Evolutionary conservation across 176 grass and related monocot species (phyloP), one percentile per base, ranked within the genome.

Genomic region (Elymus sibiricus): DNA sequence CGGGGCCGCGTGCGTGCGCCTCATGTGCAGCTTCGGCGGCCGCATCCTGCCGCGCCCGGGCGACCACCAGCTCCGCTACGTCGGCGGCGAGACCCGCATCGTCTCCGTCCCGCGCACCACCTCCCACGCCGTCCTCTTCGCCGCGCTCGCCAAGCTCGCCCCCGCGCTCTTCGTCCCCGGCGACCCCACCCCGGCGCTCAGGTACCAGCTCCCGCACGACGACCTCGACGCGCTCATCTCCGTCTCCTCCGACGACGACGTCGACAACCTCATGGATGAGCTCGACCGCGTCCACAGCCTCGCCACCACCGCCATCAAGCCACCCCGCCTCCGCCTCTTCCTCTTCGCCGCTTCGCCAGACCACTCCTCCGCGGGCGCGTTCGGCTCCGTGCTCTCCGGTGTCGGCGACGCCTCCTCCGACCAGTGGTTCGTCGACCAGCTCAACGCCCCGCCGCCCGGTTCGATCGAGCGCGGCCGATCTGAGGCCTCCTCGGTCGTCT

Each of bases 1-100:
- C 37, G 64, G 55, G 28, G 85, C 72, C 43, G n/a, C 82, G 56
- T 81, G 66, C 79, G 87, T 95, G 17, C 86, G 95, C 25, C 85
- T 98, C 76, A 98, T 98, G 95, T 93, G 89, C 76, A 98, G 95
- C 85, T 98, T 93, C 79, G 95, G 93, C 71, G 95, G 95, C 69
- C 89, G 95, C 56, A 98, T 98, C 42, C 70, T 98, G 24, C 95
- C 93, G 6, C 93, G 93, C 14, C 95, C 93, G 62, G 90, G 88
- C 16, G 93, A 98, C 78, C 91, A 89, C 79, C 89, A 82, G 28
- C 93, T 98, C 59, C 91, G 95, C 49, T 98, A 98, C 74, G 89
- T 98, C 60, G 93, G 93, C 68, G 91, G 95, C 4, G 95, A 98
- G 89, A 98, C 95, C 39, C 93, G 95, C 75, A 95, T 98, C 85